These are phyloP conservation scores for Paramecium pentaurelia DNA, from an alignment of 73 alveolate species.

Conservation along the genomic window DNA sequence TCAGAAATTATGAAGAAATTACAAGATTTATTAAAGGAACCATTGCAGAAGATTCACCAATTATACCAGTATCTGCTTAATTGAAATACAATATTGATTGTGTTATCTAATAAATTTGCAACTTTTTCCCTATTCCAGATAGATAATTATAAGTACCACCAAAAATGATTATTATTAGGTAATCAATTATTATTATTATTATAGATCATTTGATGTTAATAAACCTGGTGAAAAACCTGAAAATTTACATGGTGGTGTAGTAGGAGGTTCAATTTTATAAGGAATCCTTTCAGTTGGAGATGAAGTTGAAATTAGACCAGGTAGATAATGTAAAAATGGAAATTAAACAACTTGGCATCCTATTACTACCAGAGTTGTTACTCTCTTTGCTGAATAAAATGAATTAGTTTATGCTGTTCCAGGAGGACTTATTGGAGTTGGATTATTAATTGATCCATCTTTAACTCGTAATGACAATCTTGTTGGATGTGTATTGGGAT, in stretches of 20 bases:
- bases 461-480: conserved; percentile 91
- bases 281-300: conserved; percentile 97
- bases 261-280: conserved; percentile 98
- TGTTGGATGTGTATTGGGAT: conserved; percentile 98
- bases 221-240: conserved; percentile 96
- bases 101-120: conserved; percentile 90
- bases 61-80: conserved; percentile 96
- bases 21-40: conserved; percentile 95
- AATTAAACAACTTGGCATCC: conserved; percentile 79
- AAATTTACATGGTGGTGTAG: conserved; percentile 98
- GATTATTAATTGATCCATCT: conserved; percentile 97
- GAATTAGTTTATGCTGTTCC: conserved; percentile 98
- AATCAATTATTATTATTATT: neutral
- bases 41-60: conserved; percentile 95
- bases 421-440: conserved; percentile 99
- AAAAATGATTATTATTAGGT: conserved; percentile 70
- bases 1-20: conserved; percentile 90
- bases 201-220: conserved; percentile 97
- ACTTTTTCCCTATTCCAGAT: conserved; percentile 95
- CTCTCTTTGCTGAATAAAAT: conserved; percentile 95
- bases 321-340: conserved; percentile 84
- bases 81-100: conserved; percentile 94
- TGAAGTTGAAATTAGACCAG: conserved; percentile 98
- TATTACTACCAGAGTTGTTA: conserved; percentile 75
- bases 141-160: conserved; percentile 97